Evolutionary conservation across 2,329 filamentous ascomycete genomes (phyloP).

Genomic region (Cladosporium velox): DNA sequence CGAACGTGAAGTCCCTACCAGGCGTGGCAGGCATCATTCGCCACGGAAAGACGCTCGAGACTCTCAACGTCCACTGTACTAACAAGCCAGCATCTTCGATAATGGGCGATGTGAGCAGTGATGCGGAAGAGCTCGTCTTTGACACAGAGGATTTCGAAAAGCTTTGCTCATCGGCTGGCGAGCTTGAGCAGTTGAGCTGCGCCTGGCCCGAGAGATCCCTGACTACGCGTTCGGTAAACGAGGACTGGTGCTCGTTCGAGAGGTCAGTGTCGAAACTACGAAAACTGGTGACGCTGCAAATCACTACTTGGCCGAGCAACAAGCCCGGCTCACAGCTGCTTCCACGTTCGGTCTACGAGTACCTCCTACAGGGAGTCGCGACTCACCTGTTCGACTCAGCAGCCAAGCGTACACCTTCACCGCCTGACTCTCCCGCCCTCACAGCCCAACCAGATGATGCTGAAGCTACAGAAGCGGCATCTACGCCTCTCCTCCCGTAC

Average conservation of each 20-base stretch:
- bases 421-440: not conserved
- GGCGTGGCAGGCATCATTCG: slow-evolving; percentile 45
- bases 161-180: slow-evolving; percentile 48
- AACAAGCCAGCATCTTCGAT: not conserved
- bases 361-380: slow-evolving; percentile 41
- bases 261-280: slow-evolving; percentile 35
- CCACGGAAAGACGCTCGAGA: slow-evolving; percentile 49
- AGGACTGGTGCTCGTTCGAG: slow-evolving; percentile 48
- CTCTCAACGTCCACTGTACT: slow-evolving; percentile 48
- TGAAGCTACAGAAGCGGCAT: not conserved
- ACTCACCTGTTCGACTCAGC: slow-evolving; percentile 32
- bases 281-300: slow-evolving; percentile 49
- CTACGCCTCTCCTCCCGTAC: not conserved
- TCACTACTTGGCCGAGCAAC: slow-evolving; percentile 52
- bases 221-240: slow-evolving; percentile 41
- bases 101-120: slow-evolving; percentile 22
- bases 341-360: slow-evolving; percentile 48
- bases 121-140: slow-evolving; percentile 49
- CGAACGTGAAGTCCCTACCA: slow-evolving; percentile 45
- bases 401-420: slow-evolving; percentile 15
- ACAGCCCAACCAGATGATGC: not conserved
- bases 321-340: slow-evolving; percentile 43
- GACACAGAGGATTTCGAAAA: slow-evolving; percentile 46
- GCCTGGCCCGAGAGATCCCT: slow-evolving; percentile 50
- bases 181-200: slow-evolving; percentile 49